Evolutionary conservation across 129 eudicot genomes (phyloP), one percentile per base, ranked within the genome.

Genomic region (Artemisia argyi): DNA sequence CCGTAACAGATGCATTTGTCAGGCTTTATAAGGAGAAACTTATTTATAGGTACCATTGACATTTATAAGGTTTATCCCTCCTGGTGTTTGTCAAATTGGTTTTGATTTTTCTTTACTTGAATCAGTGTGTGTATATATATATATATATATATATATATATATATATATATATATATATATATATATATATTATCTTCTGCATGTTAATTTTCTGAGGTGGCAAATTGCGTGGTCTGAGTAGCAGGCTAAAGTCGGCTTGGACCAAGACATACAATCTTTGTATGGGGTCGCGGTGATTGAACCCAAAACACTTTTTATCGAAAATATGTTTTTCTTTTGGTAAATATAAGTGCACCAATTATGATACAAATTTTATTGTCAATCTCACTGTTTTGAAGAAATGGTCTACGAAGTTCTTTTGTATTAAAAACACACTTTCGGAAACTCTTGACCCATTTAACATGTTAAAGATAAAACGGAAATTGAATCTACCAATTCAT

Each of bases 1-100:
- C 96, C 48, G 98, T 92, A 59, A 85, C 94, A 3, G 96, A 89
- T 74, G 98, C 94, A 65, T 92, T 92, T 83, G 96, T 92, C 10
- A 92, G 96, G 84, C 96, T 89, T 64, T 79, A 84, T 53, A 80
- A 87, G 68, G 89, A 92, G 78, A 94, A 94, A 70, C 91, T 92
- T 58, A 89, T 92, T 58, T 89, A 92, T 82, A 86, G 97, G 97
- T 92, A 92, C 46, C 14, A 16, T 20, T 61, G 47, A 61, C 18
- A 14, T 13, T 11, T 39, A 39, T 30, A 39, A 8, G 46, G 9
- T 7, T 39, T 39, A 39, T 7, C 46, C 10, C 10, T 39, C 47
- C 32, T 61, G 20, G 39, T 24, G 26, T 26, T 64, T 64, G 24
- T 64, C 69, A 15, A 64, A 17, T n/a, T 17, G 69, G 9, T 28